Conservation (phyloP, 2,329 filamentous ascomycete species). For the Colletotrichum limetticola region DNA sequence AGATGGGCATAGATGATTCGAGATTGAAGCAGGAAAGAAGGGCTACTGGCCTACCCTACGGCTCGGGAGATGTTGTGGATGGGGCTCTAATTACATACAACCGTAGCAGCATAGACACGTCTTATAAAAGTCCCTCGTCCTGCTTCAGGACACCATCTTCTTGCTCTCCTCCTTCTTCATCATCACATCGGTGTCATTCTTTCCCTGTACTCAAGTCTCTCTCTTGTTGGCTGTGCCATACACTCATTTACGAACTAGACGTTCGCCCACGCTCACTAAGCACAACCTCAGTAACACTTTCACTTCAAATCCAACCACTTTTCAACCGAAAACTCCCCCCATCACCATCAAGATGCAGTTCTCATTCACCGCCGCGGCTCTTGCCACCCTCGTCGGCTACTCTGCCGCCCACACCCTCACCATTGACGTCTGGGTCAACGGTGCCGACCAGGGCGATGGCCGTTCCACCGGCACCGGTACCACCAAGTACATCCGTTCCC, state of each 20-base stretch:
- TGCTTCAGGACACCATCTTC: background rate
- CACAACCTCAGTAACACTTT: constrained; percentile 28
- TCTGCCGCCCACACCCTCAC: constrained; percentile 58
- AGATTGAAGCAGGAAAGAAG: constrained; percentile 4
- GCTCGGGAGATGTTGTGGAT: background rate
- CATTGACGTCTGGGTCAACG: constrained; percentile 60
- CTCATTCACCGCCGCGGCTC: constrained; percentile 38
- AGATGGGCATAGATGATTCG: constrained; percentile 31
- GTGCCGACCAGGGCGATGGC: constrained; percentile 43
- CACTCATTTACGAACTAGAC: constrained; percentile 34
- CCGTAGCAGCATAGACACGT: background rate
- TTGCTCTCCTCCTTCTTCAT: background rate
- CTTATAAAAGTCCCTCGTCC: constrained; percentile 26
- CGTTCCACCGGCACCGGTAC: constrained; percentile 50
- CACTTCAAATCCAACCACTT: constrained; percentile 20
- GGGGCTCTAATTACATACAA: background rate
- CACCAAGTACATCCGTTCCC: constrained; percentile 55
- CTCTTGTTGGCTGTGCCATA: constrained; percentile 35
- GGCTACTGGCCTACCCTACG: background rate
- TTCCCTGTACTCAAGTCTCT: constrained; percentile 32
- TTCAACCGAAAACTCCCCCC: background rate
- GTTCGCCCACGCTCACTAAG: constrained; percentile 34
- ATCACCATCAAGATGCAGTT: constrained; percentile 47
- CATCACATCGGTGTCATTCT: constrained; percentile 35
- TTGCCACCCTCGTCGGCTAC: constrained; percentile 47